phyloP scores from a whole-genome alignment of 1,284 basidiomycete species.

The Athelia sp. region DNA sequence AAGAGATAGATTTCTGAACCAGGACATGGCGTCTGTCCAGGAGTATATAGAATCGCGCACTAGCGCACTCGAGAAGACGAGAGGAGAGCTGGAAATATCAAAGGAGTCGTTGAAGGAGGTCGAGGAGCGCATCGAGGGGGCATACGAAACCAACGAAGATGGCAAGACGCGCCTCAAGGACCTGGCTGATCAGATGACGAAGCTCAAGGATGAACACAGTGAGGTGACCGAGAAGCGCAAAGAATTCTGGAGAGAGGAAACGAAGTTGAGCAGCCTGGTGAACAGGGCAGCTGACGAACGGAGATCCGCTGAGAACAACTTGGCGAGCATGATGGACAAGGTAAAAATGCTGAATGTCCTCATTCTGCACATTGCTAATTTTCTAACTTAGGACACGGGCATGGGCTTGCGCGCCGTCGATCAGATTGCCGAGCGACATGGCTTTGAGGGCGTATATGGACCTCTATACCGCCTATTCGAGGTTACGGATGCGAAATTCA shows the following conservation, averaged over 20 bases:
- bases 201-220: constrained; percentile 68
- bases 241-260: constrained; percentile 94
- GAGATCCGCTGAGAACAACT: constrained; percentile 70
- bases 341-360: constrained; percentile 29
- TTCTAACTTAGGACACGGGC: constrained; percentile 71
- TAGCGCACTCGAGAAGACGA: constrained; percentile 42
- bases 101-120: constrained; percentile 48
- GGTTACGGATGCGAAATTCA: constrained; percentile 86
- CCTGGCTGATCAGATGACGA: constrained; percentile 60
- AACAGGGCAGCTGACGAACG: constrained; percentile 78
- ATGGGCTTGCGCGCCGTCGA: constrained; percentile 83
- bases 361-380: constrained; percentile 1
- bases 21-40: constrained; percentile 70
- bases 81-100: constrained; percentile 40
- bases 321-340: constrained; percentile 95
- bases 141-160: constrained; percentile 72
- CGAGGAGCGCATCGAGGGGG: constrained; percentile 54
- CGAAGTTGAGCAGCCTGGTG: constrained; percentile 77
- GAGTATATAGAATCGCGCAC: constrained; percentile 49
- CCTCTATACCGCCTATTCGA: constrained; percentile 94
- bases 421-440: constrained; percentile 70
- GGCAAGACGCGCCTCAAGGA: constrained; percentile 67
- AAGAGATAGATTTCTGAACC: constrained; percentile 73
- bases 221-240: constrained; percentile 80
- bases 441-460: constrained; percentile 82